Base-by-base conservation (phyloP, 2,329 filamentous ascomycete genomes). In the Podosphaera fusca region DNA sequence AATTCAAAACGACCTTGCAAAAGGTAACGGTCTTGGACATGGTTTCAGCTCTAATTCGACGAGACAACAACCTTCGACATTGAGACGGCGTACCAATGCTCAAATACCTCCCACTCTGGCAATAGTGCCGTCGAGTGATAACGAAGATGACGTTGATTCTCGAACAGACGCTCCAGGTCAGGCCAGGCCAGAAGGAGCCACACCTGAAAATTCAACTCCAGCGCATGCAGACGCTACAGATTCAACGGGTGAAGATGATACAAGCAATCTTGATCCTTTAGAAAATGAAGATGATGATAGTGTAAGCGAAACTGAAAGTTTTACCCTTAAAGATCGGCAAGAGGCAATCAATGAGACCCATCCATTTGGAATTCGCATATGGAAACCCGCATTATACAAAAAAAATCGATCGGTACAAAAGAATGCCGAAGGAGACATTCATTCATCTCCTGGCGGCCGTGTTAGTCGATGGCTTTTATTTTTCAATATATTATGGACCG, bases 321-420 rank as follows among this genome's bases (percentile, higher is more conserved):
- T 98, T 68, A 98, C 92, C 0, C 77, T 98, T 64, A 95, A 94
- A 69, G 92, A 98, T 69, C 81, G 92, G 57, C 92, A 98, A 70
- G 82, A 95, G 68, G 92, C 92, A 62, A 98, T 98, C 74, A 98
- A 98, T 71, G 84, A 95, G 69, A 98, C 92, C 0, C 92, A 98
- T 74, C 92, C 92, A 0, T 98, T 98, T 65, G 92, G 92, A 74
- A 96, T 98, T 67, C 82, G 94, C 68, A 87, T 98, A 61, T 98
- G 92, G 92, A 98, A 98, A 70, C 92, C 92, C 49, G 94, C 92
- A 1, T 70, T 98, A 61, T 98, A 98, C 77, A 98, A 98, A 72
- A 98, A 98, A 70, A 83, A 85, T 64, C 82, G 92, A 58, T 98
- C 92, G 0, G 94, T 98, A 42, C 88, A 96, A 69, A 92, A 94